These are phyloP conservation scores for Coprinopsis cinerea DNA, from an alignment of 768 basidiomycete genomes.

Conservation along the genomic window DNA sequence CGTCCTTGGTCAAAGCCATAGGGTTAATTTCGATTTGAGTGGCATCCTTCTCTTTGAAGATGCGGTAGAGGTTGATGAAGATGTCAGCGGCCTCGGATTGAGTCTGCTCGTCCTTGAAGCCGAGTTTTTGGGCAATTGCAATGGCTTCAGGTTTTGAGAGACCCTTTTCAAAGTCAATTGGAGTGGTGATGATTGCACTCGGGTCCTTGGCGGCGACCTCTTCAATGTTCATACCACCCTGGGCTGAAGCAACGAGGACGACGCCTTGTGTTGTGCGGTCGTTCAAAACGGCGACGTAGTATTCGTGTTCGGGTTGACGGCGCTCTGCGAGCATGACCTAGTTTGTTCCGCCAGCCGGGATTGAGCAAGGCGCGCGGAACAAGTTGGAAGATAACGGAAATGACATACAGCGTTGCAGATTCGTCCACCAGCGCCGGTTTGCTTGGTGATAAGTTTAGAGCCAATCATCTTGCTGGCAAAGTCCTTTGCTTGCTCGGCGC, in stretches of 20 bases:
- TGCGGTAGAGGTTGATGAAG: constrained; percentile 89
- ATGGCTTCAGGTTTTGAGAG: constrained; percentile 68
- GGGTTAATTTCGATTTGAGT: constrained; percentile 99
- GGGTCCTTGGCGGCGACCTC: constrained; percentile 98
- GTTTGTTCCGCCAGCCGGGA: no score
- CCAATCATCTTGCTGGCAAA: constrained; percentile 92
- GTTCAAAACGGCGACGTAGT: constrained; percentile 95
- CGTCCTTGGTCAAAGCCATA: constrained; percentile 86
- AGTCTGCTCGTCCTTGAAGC: constrained; percentile 68
- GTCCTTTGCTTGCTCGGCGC: constrained; percentile 84
- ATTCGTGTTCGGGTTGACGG: constrained; percentile 89
- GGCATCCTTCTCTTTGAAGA: constrained; percentile 99
- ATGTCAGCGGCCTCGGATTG: constrained; percentile 87
- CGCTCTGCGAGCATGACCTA: constrained; percentile 99
- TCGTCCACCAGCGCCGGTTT: constrained; percentile 89
- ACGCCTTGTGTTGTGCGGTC: constrained; percentile 87
- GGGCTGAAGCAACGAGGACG: constrained; percentile 88
- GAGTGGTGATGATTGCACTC: constrained; percentile 89
- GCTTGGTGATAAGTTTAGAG: constrained; percentile 93
- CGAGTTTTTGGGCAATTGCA: constrained; percentile 81
- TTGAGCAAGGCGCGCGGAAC: no score
- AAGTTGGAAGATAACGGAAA: neutral
- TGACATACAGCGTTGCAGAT: constrained; percentile 86
- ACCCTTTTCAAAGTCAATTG: constrained; percentile 81
- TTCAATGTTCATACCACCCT: constrained; percentile 99